Conservation (phyloP, 2,329 filamentous ascomycete genomes). For the Cordyceps tenuipes region DNA sequence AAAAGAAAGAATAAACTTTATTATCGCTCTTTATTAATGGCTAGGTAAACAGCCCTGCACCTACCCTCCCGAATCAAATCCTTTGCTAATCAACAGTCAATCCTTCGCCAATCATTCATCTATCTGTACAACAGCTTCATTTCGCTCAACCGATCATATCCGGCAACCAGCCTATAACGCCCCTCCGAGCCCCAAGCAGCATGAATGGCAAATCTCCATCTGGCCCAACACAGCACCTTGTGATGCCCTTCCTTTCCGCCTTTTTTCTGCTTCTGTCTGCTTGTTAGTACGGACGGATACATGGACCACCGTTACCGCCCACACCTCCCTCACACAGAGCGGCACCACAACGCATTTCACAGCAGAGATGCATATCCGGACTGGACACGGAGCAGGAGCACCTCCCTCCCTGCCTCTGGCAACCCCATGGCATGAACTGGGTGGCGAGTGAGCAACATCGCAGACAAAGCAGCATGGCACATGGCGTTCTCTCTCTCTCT, state of each 20-base stretch:
- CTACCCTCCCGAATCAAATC: neutral
- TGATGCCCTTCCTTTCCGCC: neutral
- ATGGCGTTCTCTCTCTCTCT: neutral
- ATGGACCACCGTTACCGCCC: neutral
- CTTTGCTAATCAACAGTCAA: neutral
- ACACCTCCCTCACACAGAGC: neutral
- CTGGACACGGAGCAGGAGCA: neutral
- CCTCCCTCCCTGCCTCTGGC: neutral
- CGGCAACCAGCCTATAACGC: neutral
- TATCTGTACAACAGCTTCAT: neutral
- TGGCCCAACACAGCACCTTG: neutral
- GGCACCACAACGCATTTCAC: neutral
- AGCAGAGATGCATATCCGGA: constrained; percentile 6
- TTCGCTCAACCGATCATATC: neutral
- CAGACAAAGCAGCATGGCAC: constrained; percentile 5
- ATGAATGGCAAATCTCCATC: neutral
- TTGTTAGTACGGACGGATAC: neutral
- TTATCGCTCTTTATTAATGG: too few relatives aligned
- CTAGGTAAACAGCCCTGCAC: neutral
- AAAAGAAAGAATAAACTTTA: too few relatives aligned
- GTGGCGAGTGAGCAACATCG: neutral
- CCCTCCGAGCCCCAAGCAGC: neutral
- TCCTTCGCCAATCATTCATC: neutral
- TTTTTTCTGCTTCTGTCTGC: neutral
- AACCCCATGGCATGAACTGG: neutral